These are phyloP conservation scores for Monosporozyma yasuniensis DNA, from an alignment of 805 yeast genomes.

Conservation along the genomic window DNA sequence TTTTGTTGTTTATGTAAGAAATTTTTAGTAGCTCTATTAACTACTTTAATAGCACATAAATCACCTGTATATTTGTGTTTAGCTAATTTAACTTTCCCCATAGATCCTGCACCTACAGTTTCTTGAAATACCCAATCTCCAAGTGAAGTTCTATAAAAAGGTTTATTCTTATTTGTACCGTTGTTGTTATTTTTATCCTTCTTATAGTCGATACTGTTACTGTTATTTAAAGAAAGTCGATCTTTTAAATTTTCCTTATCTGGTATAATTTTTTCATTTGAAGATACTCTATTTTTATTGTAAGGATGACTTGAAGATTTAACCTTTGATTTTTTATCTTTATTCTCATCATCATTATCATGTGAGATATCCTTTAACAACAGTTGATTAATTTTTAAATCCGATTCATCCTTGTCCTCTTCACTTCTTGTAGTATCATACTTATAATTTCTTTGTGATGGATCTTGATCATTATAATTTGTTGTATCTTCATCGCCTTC, in stretches of 20 bases:
- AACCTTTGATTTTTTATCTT: background rate
- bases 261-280: background rate
- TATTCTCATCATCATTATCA: background rate
- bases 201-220: background rate
- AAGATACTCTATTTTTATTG: background rate
- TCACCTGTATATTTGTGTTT: constrained; percentile 73
- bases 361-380: background rate
- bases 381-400: background rate
- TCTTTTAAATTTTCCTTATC: background rate
- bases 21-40: constrained; percentile 81
- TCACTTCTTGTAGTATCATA: background rate
- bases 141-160: constrained; percentile 73
- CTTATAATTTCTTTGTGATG: background rate
- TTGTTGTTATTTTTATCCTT: background rate
- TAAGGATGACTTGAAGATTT: background rate
- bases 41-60: constrained; percentile 87
- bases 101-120: constrained; percentile 96
- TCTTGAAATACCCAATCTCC: constrained; percentile 97
- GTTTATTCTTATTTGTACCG: background rate
- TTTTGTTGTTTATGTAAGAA: constrained; percentile 64
- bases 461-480: background rate
- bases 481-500: background rate
- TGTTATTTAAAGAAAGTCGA: background rate
- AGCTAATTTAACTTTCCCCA: constrained; percentile 97
- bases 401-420: background rate